Evolutionary conservation across 176 grass and related monocot genomes (phyloP), one percentile per base, ranked within the genome.

Genomic region (Ampelocalamus luodianensis): DNA sequence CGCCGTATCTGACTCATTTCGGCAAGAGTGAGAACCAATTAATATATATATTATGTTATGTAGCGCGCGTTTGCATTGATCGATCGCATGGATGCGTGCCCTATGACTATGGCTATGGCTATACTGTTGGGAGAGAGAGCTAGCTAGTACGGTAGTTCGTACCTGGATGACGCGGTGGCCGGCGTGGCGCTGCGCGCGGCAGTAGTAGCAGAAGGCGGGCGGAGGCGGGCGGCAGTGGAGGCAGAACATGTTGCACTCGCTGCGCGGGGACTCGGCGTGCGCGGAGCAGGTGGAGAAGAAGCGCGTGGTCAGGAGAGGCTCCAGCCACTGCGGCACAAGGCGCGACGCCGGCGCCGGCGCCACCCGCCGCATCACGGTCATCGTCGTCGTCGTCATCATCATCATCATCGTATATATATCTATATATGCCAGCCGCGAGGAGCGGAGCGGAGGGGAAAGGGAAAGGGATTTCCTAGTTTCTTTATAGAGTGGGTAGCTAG

Each of bases 221-320:
- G 92, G 70, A 58, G 84, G 42, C 0, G 83, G 46, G 49, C 55
- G 42, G 88, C 93, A 94, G 70, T 94, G 90, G 79, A 94, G 75
- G 90, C 90, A 94, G 88, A 92, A 94, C 90, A 94, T 88, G 93
- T 94, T 94, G 90, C 85, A 86, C 82, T 94, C 93, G 78, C 87
- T 88, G 56, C 93, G 88, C 23, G 93, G 82, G 0, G 93, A 89
- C 18, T 81, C 93, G 5, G 90, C 81, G 79, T 94, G 93, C 3
- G 84, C 62, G 24, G 32, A 70, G 85, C 93, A 94, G 27, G 90
- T 68, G 1, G 87, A 67, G 78, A 94, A 94, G 93, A 94, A 94
- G 13, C 79, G 90, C 38, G 90, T 88, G 3, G 69, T n/a, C 3
- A 94, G 87, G 2, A 94, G 93, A 45, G 93, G 36, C 88, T 92